These are phyloP conservation scores for Candida parachauliodes DNA, from an alignment of 805 yeast species.

Conservation along the genomic window DNA sequence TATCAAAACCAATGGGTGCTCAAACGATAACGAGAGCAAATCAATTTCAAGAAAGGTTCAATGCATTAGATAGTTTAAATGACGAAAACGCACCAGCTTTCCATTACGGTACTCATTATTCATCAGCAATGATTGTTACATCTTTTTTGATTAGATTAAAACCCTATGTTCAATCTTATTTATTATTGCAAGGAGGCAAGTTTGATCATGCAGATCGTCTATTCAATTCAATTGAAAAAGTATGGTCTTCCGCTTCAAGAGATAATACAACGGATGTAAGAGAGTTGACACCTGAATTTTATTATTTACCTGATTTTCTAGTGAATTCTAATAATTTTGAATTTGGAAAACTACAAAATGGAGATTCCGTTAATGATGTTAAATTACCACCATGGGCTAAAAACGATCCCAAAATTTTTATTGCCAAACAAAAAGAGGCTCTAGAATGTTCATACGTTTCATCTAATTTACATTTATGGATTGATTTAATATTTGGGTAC, in stretches of 20 bases:
- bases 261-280: slow-evolving; percentile 87
- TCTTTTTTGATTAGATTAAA: slow-evolving; percentile 71
- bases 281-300: slow-evolving; percentile 85
- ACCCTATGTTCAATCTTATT: slow-evolving; percentile 78
- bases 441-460: slow-evolving; percentile 81
- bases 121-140: slow-evolving; percentile 90
- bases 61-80: slow-evolving; percentile 60
- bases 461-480: slow-evolving; percentile 74
- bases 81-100: slow-evolving; percentile 68
- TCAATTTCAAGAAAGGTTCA: slow-evolving; percentile 67
- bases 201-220: slow-evolving; percentile 87
- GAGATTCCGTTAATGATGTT: slow-evolving; percentile 60
- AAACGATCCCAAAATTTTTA: slow-evolving; percentile 68
- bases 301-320: slow-evolving; percentile 75
- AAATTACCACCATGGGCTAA: slow-evolving; percentile 81
- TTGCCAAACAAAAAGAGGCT: slow-evolving; percentile 76
- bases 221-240: slow-evolving; percentile 67
- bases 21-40: slow-evolving; percentile 58
- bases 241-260: slow-evolving; percentile 76
- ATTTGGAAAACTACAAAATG: slow-evolving; percentile 67
- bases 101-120: slow-evolving; percentile 91
- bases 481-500: slow-evolving; percentile 77
- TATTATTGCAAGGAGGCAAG: slow-evolving; percentile 79
- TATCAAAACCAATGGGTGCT: slow-evolving; percentile 90
- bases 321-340: slow-evolving; percentile 61